Conservation (phyloP, 306 rosid genomes). For the Rosa persica region DNA sequence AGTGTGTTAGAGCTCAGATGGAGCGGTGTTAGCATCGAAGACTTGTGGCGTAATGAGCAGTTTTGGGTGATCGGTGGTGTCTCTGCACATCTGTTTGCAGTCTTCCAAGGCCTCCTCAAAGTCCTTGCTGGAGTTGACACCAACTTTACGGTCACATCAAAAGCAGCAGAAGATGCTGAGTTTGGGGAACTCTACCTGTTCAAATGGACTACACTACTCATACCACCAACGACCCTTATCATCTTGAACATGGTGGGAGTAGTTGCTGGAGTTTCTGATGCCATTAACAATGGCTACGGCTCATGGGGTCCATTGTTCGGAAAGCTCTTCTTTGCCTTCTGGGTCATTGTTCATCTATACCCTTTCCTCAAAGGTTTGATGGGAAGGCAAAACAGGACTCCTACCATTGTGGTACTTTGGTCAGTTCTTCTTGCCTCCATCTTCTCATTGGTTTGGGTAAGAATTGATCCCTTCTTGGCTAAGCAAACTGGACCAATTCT, state of each 20-base stretch:
- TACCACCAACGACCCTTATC: constrained; percentile 86
- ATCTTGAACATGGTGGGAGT: constrained; percentile 89
- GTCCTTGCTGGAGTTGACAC: constrained; percentile 70
- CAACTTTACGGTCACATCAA: constrained; percentile 59
- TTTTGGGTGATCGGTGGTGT: constrained; percentile 98
- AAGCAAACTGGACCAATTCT: constrained; percentile 82
- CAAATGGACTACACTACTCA: constrained; percentile 90
- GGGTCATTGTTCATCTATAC: constrained; percentile 92
- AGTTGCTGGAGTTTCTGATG: constrained; percentile 93
- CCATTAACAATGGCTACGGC: constrained; percentile 82
- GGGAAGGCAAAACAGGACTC: constrained; percentile 95
- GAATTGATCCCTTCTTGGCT: constrained; percentile 87
- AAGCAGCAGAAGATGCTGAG: constrained; percentile 49
- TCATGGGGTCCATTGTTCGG: constrained; percentile 93
- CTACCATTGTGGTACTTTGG: constrained; percentile 85
- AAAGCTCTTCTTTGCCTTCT: constrained; percentile 80
- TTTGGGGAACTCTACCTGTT: constrained; percentile 74
- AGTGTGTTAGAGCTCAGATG: constrained; percentile 81
- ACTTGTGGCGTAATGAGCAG: constrained; percentile 94
- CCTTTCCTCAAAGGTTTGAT: constrained; percentile 94
- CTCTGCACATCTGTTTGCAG: constrained; percentile 86
- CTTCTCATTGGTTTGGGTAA: constrained; percentile 90
- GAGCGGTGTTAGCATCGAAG: constrained; percentile 87
- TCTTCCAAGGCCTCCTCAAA: constrained; percentile 90
- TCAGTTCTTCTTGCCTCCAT: constrained; percentile 73